Evolutionary conservation across 345 rosid species (phyloP).

Genomic region (Sonneratia alba): DNA sequence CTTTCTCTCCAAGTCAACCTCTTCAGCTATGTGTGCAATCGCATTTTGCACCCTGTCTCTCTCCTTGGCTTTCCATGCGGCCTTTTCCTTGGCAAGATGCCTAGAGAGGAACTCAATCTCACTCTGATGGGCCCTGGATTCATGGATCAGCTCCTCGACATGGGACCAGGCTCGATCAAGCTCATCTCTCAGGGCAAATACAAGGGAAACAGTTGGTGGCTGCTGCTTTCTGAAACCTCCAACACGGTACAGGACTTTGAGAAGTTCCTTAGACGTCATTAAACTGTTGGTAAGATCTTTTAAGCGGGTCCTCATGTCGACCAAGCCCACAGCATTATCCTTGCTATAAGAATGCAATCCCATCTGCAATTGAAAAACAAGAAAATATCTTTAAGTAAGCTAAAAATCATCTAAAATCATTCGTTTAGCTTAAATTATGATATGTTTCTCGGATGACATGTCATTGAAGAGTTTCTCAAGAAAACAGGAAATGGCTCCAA

Average conservation of each 20-base stretch:
- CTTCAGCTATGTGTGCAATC: conserved; percentile 44
- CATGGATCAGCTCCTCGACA: conserved; percentile 46
- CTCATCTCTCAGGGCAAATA: conserved; percentile 56
- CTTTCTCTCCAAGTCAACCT: conserved; percentile 63
- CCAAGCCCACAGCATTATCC: conserved; percentile 15
- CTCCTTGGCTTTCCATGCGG: conserved; percentile 47
- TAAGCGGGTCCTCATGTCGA: conserved; percentile 27
- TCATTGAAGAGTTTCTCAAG: no score
- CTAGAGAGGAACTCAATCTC: conserved; percentile 40
- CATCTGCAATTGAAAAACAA: conserved; percentile 29
- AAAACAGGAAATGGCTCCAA: background rate
- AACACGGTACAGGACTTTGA: conserved; percentile 55
- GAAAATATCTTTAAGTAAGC: no score
- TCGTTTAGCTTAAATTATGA: no score
- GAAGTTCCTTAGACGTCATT: conserved; percentile 63
- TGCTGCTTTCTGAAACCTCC: conserved; percentile 49
- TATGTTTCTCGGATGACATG: no score
- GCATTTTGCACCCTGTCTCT: conserved; percentile 38
- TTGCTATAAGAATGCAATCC: conserved; percentile 31
- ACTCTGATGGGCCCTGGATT: conserved; percentile 22
- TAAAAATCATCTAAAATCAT: no score
- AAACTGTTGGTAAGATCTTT: conserved; percentile 56
- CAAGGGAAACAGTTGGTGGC: conserved; percentile 39
- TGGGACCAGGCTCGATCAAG: conserved; percentile 46
- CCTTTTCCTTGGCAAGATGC: conserved; percentile 54